Conservation (phyloP, 169 alveolate genomes). For the Cryptosporidium canis region DNA sequence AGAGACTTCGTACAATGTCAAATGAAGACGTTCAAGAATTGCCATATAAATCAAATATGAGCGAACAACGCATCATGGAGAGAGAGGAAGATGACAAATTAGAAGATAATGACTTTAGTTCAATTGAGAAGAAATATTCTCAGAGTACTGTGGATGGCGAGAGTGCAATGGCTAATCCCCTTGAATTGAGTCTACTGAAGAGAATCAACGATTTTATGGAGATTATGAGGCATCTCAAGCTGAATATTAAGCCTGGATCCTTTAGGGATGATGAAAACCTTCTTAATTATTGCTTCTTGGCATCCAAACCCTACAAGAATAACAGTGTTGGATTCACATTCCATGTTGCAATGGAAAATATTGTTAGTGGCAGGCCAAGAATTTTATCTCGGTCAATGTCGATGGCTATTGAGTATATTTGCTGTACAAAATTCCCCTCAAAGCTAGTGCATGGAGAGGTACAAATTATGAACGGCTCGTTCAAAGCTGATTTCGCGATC, state of each 20-base stretch:
- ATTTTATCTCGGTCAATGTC: constrained; percentile 47
- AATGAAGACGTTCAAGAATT: constrained; percentile 26
- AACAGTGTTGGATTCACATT: constrained; percentile 40
- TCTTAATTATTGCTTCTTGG: constrained; percentile 41
- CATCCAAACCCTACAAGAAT: constrained; percentile 10
- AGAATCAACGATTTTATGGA: constrained; percentile 19
- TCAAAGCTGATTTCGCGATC: not conserved
- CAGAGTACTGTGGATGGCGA: constrained; percentile 13
- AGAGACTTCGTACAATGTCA: constrained; percentile 21
- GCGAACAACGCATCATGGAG: not conserved
- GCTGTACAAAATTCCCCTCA: constrained; percentile 52
- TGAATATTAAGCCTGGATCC: constrained; percentile 5
- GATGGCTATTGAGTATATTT: constrained; percentile 24
- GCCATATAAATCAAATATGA: constrained; percentile 19
- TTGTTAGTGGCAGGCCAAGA: constrained; percentile 37
- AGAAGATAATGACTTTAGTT: not conserved
- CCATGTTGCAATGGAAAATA: constrained; percentile 67
- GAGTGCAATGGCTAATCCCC: not conserved
- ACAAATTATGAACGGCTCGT: not conserved
- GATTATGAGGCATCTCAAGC: constrained; percentile 26
- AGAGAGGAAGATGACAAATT: not conserved
- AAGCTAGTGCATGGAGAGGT: constrained; percentile 26
- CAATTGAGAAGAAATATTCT: not conserved
- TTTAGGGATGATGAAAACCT: constrained; percentile 52
- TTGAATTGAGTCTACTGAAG: not conserved